A percentile compares a stretch with the other conserved stretches of the same genome.
These are phyloP conservation scores for Colletotrichum lentis DNA, from an alignment of 2,329 filamentous ascomycete species.

Conservation along the genomic window DNA sequence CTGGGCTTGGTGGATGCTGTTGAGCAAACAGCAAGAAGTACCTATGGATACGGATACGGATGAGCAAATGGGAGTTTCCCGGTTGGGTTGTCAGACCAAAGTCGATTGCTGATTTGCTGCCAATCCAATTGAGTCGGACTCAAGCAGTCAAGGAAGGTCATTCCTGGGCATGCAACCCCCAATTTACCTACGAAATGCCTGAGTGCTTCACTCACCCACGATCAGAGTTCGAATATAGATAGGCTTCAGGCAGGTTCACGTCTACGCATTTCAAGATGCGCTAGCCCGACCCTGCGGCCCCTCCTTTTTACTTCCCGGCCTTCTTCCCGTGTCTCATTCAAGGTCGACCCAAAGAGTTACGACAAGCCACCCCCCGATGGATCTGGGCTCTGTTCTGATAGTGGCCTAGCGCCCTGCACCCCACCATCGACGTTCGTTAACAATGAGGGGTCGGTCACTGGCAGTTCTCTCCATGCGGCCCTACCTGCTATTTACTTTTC, in stretches of 20 bases:
- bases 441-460: slow-evolving; percentile 27
- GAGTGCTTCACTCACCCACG: no score
- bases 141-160: no score
- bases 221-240: slow-evolving; percentile 2
- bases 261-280: neutral
- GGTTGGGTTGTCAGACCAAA: neutral
- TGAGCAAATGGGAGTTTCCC: slow-evolving; percentile 3
- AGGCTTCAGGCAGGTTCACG: neutral
- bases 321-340: slow-evolving; percentile 22
- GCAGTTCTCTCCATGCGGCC: slow-evolving; percentile 14
- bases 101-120: neutral
- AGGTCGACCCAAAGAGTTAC: slow-evolving; percentile 24
- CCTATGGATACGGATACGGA: neutral
- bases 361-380: neutral
- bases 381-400: slow-evolving; percentile 4
- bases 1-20: neutral
- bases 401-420: slow-evolving; percentile 26
- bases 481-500: neutral
- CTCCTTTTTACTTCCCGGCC: slow-evolving; percentile 22
- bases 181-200: no score
- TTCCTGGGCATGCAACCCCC: no score
- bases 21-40: neutral
- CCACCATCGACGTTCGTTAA: slow-evolving; percentile 28
- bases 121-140: neutral
- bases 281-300: neutral